Base-by-base conservation (phyloP, 768 basidiomycete genomes). In the Albatrellus ellisii region DNA sequence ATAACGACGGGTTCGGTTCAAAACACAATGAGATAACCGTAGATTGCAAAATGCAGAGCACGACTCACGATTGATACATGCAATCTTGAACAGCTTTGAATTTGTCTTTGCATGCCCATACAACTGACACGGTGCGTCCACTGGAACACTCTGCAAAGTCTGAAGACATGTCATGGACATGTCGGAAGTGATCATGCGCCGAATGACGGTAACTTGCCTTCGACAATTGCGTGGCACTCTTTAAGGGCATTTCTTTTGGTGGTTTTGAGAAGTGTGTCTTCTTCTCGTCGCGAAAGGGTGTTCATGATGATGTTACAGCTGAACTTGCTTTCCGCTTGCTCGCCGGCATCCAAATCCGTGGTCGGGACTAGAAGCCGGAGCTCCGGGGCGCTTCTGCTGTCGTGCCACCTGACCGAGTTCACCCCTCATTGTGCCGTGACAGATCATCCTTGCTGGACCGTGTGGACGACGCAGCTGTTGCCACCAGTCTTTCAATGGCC, bases 131-230 rank as follows among this genome's bases (percentile, higher is more conserved):
- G 3, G 80, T 84, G 6, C 89, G 74, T 6, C 86, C 86, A 41
- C 70, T 65, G 2, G 83, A 79, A 56, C 89, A 92, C n/a, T 76
- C 68, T 12, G 88, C 88, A 55, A 90, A 92, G 40, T 74, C 89
- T 92, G 56, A 14, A 26, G 18, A 21, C 36, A 3, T n/a, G 18
- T 10, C 14, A 14, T 17, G 21, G 20, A 38, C 18, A 28, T 40
- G 50, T 34, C 4, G 44, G 21, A 44, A 26, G 28, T n/a, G 25
- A 26, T 14, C 22, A 26, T 22, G 24, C 25, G 14, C 38, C n/a
- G 10, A 28, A 33, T 8, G 25, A 21, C 10, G 7, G 15, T 4
- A 27, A 47, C 57, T 26, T 43, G 79, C 89, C 81, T 74, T 77
- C 80, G 4, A 90, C 82, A 5, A 86, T 47, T 1, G 64, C 47